Evolutionary conservation across 1,284 basidiomycete genomes (phyloP).

Genomic region (Tilletia setariae): DNA sequence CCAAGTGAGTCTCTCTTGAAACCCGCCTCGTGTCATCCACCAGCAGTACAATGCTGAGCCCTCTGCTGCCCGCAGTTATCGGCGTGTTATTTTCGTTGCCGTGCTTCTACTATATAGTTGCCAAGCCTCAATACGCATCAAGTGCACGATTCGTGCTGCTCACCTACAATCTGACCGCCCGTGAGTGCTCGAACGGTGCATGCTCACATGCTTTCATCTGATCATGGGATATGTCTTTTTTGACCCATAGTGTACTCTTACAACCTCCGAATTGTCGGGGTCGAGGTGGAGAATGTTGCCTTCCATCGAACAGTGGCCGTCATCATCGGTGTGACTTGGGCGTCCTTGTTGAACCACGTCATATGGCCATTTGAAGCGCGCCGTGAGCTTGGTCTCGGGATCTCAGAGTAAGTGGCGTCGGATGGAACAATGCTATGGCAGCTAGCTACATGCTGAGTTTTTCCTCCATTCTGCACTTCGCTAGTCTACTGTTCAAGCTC

Average conservation of each 20-base stretch:
- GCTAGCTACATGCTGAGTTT: not conserved
- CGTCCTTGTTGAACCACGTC: conserved; percentile 76
- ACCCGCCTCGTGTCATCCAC: too few species aligned
- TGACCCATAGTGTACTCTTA: conserved; percentile 62
- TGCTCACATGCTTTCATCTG: not conserved
- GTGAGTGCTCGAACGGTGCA: conserved; percentile 64
- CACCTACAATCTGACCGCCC: conserved; percentile 81
- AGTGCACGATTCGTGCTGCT: conserved; percentile 47
- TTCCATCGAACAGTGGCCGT: conserved; percentile 75
- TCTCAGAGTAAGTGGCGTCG: conserved; percentile 70
- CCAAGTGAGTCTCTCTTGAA: conserved; percentile 54
- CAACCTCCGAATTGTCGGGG: conserved; percentile 70
- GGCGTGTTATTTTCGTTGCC: conserved; percentile 88
- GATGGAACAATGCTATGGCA: too few species aligned
- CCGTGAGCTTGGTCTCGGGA: conserved; percentile 73
- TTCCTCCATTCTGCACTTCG: too few species aligned
- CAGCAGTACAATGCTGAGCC: too few species aligned
- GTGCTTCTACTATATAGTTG: conserved; percentile 86
- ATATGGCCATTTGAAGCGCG: conserved; percentile 95
- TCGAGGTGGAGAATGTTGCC: conserved; percentile 71
- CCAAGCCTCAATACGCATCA: conserved; percentile 57
- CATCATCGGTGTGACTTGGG: conserved; percentile 83
- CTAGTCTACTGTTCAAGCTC: conserved; percentile 43
- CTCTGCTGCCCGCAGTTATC: conserved; percentile 58
- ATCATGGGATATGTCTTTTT: conserved; percentile 17